phyloP scores from a whole-genome alignment of 257 asterid genomes.

The Solanum peruvianum region DNA sequence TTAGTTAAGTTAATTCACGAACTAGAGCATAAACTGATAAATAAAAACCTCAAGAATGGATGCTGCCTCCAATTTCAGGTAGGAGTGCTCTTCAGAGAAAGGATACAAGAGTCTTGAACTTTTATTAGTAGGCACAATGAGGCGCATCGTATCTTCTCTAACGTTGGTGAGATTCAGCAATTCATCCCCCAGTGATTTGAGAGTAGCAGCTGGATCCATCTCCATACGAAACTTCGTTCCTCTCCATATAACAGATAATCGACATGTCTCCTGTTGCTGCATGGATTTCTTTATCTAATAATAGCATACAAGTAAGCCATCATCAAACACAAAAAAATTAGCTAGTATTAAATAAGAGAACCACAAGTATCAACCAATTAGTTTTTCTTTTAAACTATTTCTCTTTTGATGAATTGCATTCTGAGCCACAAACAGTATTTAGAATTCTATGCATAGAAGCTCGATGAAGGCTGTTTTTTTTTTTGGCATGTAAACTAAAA shows the following conservation, averaged over 20 bases:
- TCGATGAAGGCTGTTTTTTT: neutral
- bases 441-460: neutral
- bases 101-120: slow-evolving; percentile 63
- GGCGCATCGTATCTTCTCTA: slow-evolving; percentile 56
- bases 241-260: slow-evolving; percentile 59
- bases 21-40: neutral
- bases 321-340: neutral
- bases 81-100: slow-evolving; percentile 65
- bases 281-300: slow-evolving; percentile 24
- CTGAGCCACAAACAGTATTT: neutral
- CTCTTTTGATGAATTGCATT: neutral
- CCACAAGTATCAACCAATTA: neutral
- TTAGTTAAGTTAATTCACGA: neutral
- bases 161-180: slow-evolving; percentile 59
- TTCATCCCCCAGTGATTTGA: slow-evolving; percentile 69
- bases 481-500: neutral
- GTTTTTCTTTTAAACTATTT: neutral
- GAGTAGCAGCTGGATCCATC: slow-evolving; percentile 34
- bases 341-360: neutral
- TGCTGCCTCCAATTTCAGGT: slow-evolving; percentile 38
- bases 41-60: slow-evolving; percentile 45
- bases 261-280: slow-evolving; percentile 32
- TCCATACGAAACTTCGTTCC: slow-evolving; percentile 45
- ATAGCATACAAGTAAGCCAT: neutral
- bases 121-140: slow-evolving; percentile 55